These are phyloP conservation scores for Trichophyton equinum DNA, from an alignment of 2,329 filamentous ascomycete genomes.

Conservation along the genomic window DNA sequence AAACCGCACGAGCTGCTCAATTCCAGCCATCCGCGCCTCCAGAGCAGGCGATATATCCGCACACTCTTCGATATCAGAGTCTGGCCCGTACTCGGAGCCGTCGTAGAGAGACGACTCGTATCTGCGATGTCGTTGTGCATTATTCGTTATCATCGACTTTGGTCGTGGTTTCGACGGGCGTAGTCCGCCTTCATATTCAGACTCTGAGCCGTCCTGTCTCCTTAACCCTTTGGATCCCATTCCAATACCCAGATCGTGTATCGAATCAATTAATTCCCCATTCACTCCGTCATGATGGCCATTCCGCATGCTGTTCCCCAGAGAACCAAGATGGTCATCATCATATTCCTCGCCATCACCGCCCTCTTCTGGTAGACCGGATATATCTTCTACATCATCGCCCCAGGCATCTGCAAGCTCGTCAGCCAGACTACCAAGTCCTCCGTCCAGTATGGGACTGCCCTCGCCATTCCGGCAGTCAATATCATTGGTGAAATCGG, in stretches of 20 bases:
- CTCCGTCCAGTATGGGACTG: slow-evolving; percentile 21
- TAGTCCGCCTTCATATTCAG: slow-evolving; percentile 6
- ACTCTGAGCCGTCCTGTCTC: slow-evolving; percentile 6
- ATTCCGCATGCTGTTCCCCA: slow-evolving; percentile 16
- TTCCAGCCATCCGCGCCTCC: slow-evolving; percentile 42
- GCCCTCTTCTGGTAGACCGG: slow-evolving; percentile 22
- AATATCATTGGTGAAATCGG: slow-evolving; percentile 24
- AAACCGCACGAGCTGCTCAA: slow-evolving; percentile 43
- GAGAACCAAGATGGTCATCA: slow-evolving; percentile 12
- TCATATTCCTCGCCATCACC: slow-evolving; percentile 15
- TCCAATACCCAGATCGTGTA: slow-evolving; percentile 18
- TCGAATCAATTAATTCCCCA: slow-evolving; percentile 12
- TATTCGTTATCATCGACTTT: slow-evolving; percentile 16
- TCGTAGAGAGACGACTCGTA: slow-evolving; percentile 40
- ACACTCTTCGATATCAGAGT: slow-evolving; percentile 42
- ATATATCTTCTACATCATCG: slow-evolving; percentile 34
- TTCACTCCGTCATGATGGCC: slow-evolving; percentile 10
- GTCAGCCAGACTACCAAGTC: slow-evolving; percentile 50
- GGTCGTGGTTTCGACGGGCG: slow-evolving; percentile 16
- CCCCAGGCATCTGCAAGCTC: slow-evolving; percentile 50
- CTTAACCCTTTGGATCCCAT: not conserved
- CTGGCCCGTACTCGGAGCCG: slow-evolving; percentile 46
- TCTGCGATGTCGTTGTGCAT: slow-evolving; percentile 25
- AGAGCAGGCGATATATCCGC: slow-evolving; percentile 43
- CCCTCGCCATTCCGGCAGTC: not conserved